Base-by-base conservation (phyloP, 441 rosid species). In the Syzygium syzygioides region DNA sequence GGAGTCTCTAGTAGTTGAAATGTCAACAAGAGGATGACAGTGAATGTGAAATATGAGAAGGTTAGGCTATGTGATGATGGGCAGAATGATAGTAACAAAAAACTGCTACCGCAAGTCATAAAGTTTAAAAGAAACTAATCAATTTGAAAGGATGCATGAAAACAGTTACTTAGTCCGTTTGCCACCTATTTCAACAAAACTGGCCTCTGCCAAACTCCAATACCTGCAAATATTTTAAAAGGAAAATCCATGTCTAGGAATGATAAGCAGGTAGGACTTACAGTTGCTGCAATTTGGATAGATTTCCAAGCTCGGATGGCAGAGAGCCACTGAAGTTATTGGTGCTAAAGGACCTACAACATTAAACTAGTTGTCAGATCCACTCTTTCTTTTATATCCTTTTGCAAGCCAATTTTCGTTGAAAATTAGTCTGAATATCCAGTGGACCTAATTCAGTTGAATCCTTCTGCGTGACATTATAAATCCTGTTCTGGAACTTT, bases 301-400 rank as follows among this genome's bases (percentile, higher is more conserved):
- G 90, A 52, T 88, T 91, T 17, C 94, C 94, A 84, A 94, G 85
- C 89, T 93, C 96, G 23, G 88, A 86, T 3, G 96, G 96, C 23
- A 93, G 91, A 9, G 92, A 20, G 50, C 95, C 94, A n/a, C 89
- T 90, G 90, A 93, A 92, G 90, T 91, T 87, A 87, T 94, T 94
- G 17, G 79, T 79, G 23, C 89, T 90, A 59, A 91, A 45, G 45
- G 91, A 25, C 89, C 95, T 94, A 76, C 66, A 59, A 50, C 5
- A 80, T 30, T 14, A 11, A 57, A 66, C 7, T 45, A 45, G 48
- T 45, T 1, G 48, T 45, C 48, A 45, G 48, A 45, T 45, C 1
- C 48, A 45, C 48, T 45, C 48, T 45, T 45, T 45, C 48, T 1
- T 1, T 45, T 45, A 45, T 45, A 45, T 45, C 48, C 1, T 45